Evolutionary conservation across 495 filamentous ascomycete species (phyloP).

Genomic region (Talaromyces wortmannii): DNA sequence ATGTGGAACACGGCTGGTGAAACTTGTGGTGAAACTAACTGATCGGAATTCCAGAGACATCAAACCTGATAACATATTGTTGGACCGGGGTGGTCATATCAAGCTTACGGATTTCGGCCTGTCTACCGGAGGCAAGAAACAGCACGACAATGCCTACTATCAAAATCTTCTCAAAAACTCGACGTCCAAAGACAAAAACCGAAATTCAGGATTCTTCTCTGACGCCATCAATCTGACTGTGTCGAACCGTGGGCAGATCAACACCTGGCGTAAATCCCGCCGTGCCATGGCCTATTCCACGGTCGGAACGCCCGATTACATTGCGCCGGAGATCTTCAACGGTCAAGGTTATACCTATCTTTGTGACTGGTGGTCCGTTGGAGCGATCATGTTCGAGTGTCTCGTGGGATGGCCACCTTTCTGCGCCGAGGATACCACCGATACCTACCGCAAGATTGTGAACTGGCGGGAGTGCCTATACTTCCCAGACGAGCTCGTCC

Average conservation of each 20-base stretch:
- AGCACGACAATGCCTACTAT: slow-evolving; percentile 97
- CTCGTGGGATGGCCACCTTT: slow-evolving; percentile 98
- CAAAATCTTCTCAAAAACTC: slow-evolving; percentile 88
- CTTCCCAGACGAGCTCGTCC: slow-evolving; percentile 89
- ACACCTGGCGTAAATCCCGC: slow-evolving; percentile 95
- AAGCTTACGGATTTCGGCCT: slow-evolving; percentile 98
- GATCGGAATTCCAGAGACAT: slow-evolving; percentile 65
- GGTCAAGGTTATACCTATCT: slow-evolving; percentile 91
- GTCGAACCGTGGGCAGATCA: slow-evolving; percentile 92
- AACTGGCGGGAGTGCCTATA: slow-evolving; percentile 94
- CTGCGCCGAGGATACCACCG: slow-evolving; percentile 94
- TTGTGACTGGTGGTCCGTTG: slow-evolving; percentile 98
- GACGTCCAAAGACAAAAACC: slow-evolving; percentile 58
- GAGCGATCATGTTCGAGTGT: slow-evolving; percentile 99
- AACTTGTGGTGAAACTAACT: slow-evolving; percentile 1
- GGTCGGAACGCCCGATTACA: slow-evolving; percentile 97
- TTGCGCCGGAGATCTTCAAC: slow-evolving; percentile 96
- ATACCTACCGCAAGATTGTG: slow-evolving; percentile 98
- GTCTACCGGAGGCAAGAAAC: slow-evolving; percentile 95
- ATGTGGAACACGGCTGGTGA: no score
- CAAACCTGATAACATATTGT: slow-evolving; percentile 97
- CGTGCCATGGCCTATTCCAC: slow-evolving; percentile 96
- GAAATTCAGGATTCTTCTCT: slow-evolving; percentile 81
- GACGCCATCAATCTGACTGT: slow-evolving; percentile 99
- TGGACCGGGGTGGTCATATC: slow-evolving; percentile 92